phyloP scores from a whole-genome alignment of 2,329 filamentous ascomycete genomes.

The Colletotrichum cuscutae region DNA sequence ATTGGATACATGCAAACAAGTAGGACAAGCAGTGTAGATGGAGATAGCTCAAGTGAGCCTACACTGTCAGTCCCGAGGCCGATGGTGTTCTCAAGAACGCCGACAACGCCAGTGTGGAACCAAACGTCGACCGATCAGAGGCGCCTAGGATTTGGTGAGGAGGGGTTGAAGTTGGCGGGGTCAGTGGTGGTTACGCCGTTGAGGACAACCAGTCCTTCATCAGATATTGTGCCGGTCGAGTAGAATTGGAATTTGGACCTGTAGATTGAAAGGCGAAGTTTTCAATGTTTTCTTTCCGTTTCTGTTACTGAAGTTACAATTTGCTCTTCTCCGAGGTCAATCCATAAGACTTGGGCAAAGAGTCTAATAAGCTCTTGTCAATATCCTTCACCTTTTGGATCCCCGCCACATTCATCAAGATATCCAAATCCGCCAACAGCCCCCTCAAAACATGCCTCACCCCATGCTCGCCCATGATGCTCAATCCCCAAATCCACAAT shows the following conservation, averaged over 20 bases:
- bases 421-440: constrained; percentile 63
- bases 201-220: background rate
- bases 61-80: constrained; percentile 38
- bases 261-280: too few species aligned
- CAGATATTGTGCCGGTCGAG: background rate
- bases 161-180: background rate
- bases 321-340: constrained; percentile 25
- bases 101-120: constrained; percentile 16
- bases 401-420: constrained; percentile 66
- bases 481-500: constrained; percentile 61
- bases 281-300: background rate
- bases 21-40: constrained; percentile 8
- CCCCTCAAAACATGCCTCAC: constrained; percentile 19
- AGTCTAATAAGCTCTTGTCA: constrained; percentile 29
- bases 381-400: constrained; percentile 54
- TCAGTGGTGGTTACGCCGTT: background rate
- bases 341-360: constrained; percentile 16
- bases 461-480: constrained; percentile 30
- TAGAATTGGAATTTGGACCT: too few species aligned
- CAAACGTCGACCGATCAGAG: background rate
- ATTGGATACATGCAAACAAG: constrained; percentile 15
- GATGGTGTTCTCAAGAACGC: constrained; percentile 10
- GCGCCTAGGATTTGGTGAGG: background rate
- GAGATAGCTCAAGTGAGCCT: constrained; percentile 11
- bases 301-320: background rate